phyloP scores from a whole-genome alignment of 257 asterid species.

The Solanum virginianum region DNA sequence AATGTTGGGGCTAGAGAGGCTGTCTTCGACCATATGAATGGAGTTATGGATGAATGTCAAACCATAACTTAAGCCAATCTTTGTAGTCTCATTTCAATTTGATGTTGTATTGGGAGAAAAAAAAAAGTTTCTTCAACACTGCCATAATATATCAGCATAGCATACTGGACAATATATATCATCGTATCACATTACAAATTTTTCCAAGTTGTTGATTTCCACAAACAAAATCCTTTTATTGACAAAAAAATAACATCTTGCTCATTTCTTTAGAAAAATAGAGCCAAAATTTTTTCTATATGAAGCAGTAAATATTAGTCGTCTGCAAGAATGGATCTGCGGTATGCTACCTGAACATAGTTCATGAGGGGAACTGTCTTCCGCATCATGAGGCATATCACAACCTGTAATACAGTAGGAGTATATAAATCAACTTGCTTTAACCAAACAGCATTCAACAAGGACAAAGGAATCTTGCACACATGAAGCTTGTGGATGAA shows the following conservation, averaged over 20 bases:
- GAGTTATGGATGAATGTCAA: neutral
- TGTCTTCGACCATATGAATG: neutral
- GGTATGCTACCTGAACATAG: constrained; percentile 61
- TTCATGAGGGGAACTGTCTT: constrained; percentile 86
- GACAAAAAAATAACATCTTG: neutral
- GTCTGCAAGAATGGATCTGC: neutral
- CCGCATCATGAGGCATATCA: constrained; percentile 85
- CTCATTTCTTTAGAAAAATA: neutral
- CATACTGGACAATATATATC: neutral
- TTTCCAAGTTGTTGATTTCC: neutral
- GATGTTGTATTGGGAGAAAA: neutral
- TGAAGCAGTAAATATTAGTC: neutral
- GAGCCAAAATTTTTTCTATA: neutral
- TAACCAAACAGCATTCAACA: neutral
- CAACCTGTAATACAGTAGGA: constrained; percentile 52
- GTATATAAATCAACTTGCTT: constrained; percentile 10
- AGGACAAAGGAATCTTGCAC: neutral
- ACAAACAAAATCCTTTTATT: neutral
- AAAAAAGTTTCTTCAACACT: neutral
- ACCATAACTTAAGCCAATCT: neutral
- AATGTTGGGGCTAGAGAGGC: neutral
- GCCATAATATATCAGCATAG: neutral
- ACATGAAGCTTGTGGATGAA: neutral
- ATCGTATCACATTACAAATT: neutral
- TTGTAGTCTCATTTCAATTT: neutral